Percentiles rank a stretch among this genome's conserved stretches.
Evolutionary conservation across 2,329 filamentous ascomycete genomes (phyloP).

Genomic region (Aspergillus hortae): DNA sequence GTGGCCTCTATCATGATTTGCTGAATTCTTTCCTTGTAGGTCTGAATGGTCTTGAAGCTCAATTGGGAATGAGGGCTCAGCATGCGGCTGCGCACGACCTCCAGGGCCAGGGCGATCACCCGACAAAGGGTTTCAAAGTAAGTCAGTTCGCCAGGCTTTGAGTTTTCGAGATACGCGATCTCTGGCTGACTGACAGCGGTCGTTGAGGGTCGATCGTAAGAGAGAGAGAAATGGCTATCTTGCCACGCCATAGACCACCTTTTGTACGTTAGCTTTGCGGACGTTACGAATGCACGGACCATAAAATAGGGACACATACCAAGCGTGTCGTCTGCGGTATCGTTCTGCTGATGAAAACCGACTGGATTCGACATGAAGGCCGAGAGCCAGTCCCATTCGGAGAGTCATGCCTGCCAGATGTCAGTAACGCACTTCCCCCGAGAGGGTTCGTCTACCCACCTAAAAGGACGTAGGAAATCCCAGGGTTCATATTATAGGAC

Average conservation of each 20-base stretch:
- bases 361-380: slow-evolving; percentile 57
- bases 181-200: slow-evolving; percentile 52
- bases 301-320: slow-evolving; percentile 25
- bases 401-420: slow-evolving; percentile 50
- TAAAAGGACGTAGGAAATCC: slow-evolving; percentile 60
- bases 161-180: slow-evolving; percentile 48
- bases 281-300: background rate
- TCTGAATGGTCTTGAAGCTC: slow-evolving; percentile 52
- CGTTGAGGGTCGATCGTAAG: slow-evolving; percentile 58
- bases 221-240: slow-evolving; percentile 61
- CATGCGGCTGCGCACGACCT: slow-evolving; percentile 58
- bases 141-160: slow-evolving; percentile 46
- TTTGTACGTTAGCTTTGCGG: background rate
- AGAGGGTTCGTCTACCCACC: slow-evolving; percentile 25
- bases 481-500: slow-evolving; percentile 63
- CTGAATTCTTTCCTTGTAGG: slow-evolving; percentile 56
- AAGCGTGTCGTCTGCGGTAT: slow-evolving; percentile 43
- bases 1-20: slow-evolving; percentile 57
- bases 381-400: slow-evolving; percentile 58
- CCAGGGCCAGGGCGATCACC: slow-evolving; percentile 51
- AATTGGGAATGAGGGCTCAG: slow-evolving; percentile 52
- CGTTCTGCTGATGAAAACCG: slow-evolving; percentile 49
- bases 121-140: slow-evolving; percentile 60
- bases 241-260: slow-evolving; percentile 65
- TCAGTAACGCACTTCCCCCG: slow-evolving; percentile 4